Conservation (phyloP, 1,139 yeast species). For the Hanseniaspora gamundiae region DNA sequence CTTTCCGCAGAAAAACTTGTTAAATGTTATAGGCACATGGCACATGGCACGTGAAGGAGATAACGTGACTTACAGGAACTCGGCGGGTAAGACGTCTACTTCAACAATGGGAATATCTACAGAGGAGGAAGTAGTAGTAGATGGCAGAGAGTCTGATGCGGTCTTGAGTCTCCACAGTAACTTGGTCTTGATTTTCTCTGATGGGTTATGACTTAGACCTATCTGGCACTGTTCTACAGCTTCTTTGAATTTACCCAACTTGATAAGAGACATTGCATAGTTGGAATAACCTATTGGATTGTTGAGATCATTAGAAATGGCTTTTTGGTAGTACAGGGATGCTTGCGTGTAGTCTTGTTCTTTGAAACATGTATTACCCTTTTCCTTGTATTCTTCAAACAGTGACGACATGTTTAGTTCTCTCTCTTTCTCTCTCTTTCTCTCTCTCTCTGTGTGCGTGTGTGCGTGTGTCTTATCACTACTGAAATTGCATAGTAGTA, state of each 20-base stretch:
- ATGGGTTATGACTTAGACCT: conserved; percentile 32
- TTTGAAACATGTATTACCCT: conserved; percentile 62
- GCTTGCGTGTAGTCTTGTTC: conserved; percentile 44
- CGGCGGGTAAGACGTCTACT: conserved; percentile 36
- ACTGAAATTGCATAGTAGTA: no score
- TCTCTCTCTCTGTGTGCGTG: background rate
- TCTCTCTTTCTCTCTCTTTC: conserved; percentile 2
- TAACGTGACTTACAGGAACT: background rate
- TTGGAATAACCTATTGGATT: conserved; percentile 66
- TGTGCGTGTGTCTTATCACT: background rate
- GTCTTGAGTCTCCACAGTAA: conserved; percentile 46
- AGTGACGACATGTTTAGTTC: conserved; percentile 11
- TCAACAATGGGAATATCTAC: conserved; percentile 30
- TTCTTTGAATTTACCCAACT: conserved; percentile 39
- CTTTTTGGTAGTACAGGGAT: conserved; percentile 49
- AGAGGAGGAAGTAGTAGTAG: conserved; percentile 33
- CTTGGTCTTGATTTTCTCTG: conserved; percentile 32
- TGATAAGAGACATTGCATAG: conserved; percentile 61
- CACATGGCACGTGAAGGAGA: background rate
- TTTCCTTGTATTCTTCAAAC: conserved; percentile 22
- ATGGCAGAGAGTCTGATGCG: conserved; percentile 31
- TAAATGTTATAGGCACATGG: background rate
- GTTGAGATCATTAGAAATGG: conserved; percentile 41
- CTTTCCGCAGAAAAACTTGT: no score
- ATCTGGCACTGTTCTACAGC: conserved; percentile 50